Percentiles rank a stretch among this genome's conserved stretches.
Evolutionary conservation across 805 yeast genomes (phyloP).

Genomic region (Kuraishia borneana): DNA sequence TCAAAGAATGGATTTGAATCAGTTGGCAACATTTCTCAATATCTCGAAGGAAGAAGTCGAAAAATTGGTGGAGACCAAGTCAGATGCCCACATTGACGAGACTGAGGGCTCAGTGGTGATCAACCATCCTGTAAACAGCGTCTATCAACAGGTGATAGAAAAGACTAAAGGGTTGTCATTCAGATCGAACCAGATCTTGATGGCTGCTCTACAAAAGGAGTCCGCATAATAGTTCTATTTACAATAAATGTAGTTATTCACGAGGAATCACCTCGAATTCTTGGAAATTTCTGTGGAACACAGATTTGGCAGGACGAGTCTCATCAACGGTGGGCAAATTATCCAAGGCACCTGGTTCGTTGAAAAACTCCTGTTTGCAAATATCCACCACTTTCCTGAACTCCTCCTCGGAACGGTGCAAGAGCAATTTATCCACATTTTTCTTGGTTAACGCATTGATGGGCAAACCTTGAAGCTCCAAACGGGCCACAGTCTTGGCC

Average conservation of each 20-base stretch:
- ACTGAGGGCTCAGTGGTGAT: constrained; percentile 39
- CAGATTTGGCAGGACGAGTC: constrained; percentile 9
- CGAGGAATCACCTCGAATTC: constrained; percentile 22
- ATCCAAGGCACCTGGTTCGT: constrained; percentile 10
- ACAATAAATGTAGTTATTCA: not conserved
- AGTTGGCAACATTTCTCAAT: constrained; percentile 31
- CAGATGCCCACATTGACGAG: constrained; percentile 44
- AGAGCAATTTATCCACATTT: constrained; percentile 45
- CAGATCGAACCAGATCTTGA: constrained; percentile 46
- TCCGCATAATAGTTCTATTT: not conserved
- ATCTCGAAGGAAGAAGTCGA: constrained; percentile 34
- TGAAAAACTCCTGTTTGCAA: constrained; percentile 35
- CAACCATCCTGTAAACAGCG: constrained; percentile 41
- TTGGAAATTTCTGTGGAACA: constrained; percentile 17
- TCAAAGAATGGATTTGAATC: constrained; percentile 32
- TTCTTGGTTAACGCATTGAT: constrained; percentile 40
- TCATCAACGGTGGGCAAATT: constrained; percentile 19
- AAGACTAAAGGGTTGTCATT: constrained; percentile 55
- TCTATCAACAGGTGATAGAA: constrained; percentile 59
- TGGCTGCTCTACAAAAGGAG: constrained; percentile 26
- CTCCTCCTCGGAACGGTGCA: constrained; percentile 37
- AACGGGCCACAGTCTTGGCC: constrained; percentile 79
- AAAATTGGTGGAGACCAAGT: constrained; percentile 39
- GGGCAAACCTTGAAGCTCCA: constrained; percentile 49
- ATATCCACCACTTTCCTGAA: constrained; percentile 56